Evolutionary conservation across 148 eudicot genomes (phyloP).

Genomic region (Rhododendron vialii): DNA sequence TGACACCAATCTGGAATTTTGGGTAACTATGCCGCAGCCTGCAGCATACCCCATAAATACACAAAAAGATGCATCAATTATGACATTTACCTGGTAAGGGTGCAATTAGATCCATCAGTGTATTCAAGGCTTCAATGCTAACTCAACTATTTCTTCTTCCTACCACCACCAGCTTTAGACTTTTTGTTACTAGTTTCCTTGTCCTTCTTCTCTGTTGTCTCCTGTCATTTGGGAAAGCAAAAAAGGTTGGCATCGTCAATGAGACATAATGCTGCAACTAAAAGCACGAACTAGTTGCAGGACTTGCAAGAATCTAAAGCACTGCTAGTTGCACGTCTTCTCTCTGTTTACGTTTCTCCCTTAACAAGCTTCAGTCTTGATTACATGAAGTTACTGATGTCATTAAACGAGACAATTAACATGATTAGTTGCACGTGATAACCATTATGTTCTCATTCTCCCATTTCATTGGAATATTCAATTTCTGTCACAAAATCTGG

Average conservation of each 20-base stretch:
- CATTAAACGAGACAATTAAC: background rate
- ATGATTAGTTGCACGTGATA: background rate
- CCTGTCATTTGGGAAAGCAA: constrained; percentile 32
- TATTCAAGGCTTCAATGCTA: background rate
- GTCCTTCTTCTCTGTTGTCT: constrained; percentile 31
- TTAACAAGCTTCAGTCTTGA: background rate
- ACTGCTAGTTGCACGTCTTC: background rate
- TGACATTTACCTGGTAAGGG: constrained; percentile 1
- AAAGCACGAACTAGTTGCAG: background rate
- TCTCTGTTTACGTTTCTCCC: too few species aligned
- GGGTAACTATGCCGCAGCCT: background rate
- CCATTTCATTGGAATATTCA: background rate
- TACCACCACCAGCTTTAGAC: constrained; percentile 51
- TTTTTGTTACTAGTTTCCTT: constrained; percentile 58
- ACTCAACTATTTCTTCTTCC: constrained; percentile 51
- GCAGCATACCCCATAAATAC: background rate
- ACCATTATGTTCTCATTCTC: background rate
- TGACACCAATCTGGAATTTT: background rate
- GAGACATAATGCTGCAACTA: background rate
- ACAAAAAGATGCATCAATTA: background rate
- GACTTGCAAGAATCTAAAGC: background rate
- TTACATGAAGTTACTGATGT: background rate
- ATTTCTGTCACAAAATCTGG: background rate
- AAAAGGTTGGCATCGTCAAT: background rate
- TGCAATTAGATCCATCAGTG: constrained; percentile 9